These are phyloP conservation scores for Delonix regia DNA, from an alignment of 306 rosid species.

Conservation along the genomic window DNA sequence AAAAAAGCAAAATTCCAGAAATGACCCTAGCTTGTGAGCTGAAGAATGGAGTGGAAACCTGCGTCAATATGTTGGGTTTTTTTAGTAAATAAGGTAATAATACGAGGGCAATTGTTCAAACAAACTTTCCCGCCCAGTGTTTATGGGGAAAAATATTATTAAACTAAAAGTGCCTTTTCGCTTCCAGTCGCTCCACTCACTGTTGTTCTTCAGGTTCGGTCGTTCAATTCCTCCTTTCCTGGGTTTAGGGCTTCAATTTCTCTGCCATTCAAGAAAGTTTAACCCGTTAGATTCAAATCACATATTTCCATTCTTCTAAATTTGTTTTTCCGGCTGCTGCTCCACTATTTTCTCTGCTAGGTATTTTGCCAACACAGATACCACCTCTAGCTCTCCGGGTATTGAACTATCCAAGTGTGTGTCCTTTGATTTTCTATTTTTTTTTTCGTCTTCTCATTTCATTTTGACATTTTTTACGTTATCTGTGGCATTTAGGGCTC, in stretches of 20 bases:
- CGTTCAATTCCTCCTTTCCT: conserved; percentile 31
- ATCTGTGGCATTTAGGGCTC: conserved; percentile 45
- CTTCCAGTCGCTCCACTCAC: conserved; percentile 1
- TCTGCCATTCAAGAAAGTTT: not conserved
- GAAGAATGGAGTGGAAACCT: not conserved
- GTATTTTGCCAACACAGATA: not conserved
- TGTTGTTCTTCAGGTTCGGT: not conserved
- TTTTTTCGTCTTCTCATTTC: not conserved
- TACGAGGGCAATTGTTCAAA: conserved; percentile 16
- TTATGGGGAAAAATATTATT: no score
- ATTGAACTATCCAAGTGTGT: not conserved
- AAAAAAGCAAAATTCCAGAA: not conserved
- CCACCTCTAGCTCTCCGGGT: conserved; percentile 24
- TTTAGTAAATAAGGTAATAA: conserved; percentile 35
- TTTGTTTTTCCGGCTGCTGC: not conserved
- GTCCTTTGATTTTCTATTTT: not conserved
- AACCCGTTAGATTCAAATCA: conserved; percentile 5
- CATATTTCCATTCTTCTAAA: not conserved
- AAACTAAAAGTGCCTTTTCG: conserved; percentile 7
- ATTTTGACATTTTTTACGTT: not conserved
- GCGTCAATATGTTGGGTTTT: conserved; percentile 5
- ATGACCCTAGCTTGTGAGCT: not conserved
- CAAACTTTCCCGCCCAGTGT: conserved; percentile 65
- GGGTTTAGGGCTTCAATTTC: not conserved
- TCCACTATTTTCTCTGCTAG: not conserved